Conservation (phyloP, 352 stramenopile genomes). For the Phytophthora colocasiae region DNA sequence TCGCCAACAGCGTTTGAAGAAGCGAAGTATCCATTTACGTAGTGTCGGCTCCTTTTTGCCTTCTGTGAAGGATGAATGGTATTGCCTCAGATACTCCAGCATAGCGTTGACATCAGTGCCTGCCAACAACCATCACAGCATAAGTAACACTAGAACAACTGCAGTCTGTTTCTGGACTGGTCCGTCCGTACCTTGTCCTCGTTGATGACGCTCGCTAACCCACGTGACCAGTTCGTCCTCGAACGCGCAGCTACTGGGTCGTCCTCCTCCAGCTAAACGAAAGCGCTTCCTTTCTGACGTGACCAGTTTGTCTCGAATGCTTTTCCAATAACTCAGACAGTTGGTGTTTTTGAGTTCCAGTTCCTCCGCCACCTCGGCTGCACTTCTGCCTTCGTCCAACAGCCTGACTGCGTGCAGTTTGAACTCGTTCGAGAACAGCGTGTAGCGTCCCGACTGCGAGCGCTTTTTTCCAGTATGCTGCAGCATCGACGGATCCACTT, state of each 20-base stretch:
- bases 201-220: slow-evolving; percentile 74
- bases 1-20: slow-evolving; percentile 81
- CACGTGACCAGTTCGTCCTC: slow-evolving; percentile 79
- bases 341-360: slow-evolving; percentile 76
- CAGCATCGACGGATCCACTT: background rate
- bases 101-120: slow-evolving; percentile 75
- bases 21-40: slow-evolving; percentile 83
- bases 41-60: slow-evolving; percentile 84
- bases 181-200: slow-evolving; percentile 49
- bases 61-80: slow-evolving; percentile 72
- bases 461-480: slow-evolving; percentile 56
- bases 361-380: slow-evolving; percentile 65
- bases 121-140: slow-evolving; percentile 15
- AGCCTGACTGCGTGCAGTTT: slow-evolving; percentile 77
- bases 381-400: slow-evolving; percentile 73
- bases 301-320: slow-evolving; percentile 77
- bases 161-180: background rate
- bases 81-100: slow-evolving; percentile 72
- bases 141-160: background rate
- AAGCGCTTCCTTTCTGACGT: slow-evolving; percentile 80
- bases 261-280: slow-evolving; percentile 66
- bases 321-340: slow-evolving; percentile 78
- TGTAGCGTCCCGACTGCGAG: slow-evolving; percentile 58
- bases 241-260: slow-evolving; percentile 74
- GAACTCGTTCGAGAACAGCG: slow-evolving; percentile 82